Evolutionary conservation across 305 asterid genomes (phyloP), one percentile per base, ranked within the genome.

Genomic region (Rubia tinctorum): DNA sequence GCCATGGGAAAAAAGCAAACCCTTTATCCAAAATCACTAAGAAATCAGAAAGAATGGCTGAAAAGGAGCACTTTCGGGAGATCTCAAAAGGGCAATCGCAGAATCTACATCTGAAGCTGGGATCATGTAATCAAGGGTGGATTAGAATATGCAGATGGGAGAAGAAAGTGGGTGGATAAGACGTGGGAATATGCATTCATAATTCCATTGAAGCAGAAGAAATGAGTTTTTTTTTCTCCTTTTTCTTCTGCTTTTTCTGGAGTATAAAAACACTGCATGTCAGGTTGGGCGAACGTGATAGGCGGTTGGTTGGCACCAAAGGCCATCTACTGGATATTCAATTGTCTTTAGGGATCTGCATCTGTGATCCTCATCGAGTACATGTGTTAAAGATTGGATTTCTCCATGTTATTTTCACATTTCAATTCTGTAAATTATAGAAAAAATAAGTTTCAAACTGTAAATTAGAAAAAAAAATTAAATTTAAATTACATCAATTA

Each of bases 1-100:
- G 76, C 80, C 80, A 77, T 77, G 39, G 11, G 8, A 23, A 7
- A 4, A 3, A 17, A 13, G 25, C 9, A 27, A 9, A 3, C 2
- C 23, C 59, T 6, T 53, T 18, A 30, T 30, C 34, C 34, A 30
- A 30, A 30, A 30, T 30, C 20, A 6, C 20, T 15, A 42, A 61
- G 66, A 61, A 61, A 12, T 63, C 45, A 34, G 68, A 34, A 63
- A 7, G 68, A 7, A 18, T 15, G 34, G 14, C 7, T 10, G 27
- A 20, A 58, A 56, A 5, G 0, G 2, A 17, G 22, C 1, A 23
- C 40, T 61, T 25, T 61, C 25, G 66, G 14, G 30, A 3, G 42
- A 62, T 62, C 67, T 62, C 22, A 62, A 62, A 62, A 62, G 42
- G 67, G 67, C n/a, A 0, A 5, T 62, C n/a, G 25, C 18, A 61